phyloP scores from a whole-genome alignment of 306 rosid species.

The Sechiopsis laciniata region DNA sequence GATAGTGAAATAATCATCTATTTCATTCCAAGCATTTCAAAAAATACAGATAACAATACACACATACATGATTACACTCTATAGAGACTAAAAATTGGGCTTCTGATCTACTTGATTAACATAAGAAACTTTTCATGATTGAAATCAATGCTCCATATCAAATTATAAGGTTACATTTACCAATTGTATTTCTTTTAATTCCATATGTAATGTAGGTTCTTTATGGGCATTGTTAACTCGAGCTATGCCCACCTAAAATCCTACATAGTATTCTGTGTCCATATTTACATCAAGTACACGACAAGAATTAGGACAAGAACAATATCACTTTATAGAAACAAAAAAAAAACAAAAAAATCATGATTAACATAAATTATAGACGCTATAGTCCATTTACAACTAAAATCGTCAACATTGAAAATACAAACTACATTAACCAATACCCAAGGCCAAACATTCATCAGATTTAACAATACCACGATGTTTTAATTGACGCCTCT shows the following conservation, averaged over 20 bases:
- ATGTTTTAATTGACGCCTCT: not conserved
- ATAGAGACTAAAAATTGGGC: not conserved
- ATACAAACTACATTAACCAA: not conserved
- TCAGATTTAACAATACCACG: not conserved
- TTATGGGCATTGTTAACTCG: constrained; percentile 24
- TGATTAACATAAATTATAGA: not conserved
- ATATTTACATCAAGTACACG: constrained; percentile 41
- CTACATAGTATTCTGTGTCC: constrained; percentile 33
- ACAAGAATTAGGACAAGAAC: constrained; percentile 39
- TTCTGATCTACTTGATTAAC: not conserved
- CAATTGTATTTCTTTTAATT: not conserved
- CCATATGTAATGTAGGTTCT: constrained; percentile 30
- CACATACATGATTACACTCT: not conserved
- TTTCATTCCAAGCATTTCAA: not conserved
- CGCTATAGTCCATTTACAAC: not conserved
- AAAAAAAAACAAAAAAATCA: not conserved
- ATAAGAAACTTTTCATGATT: not conserved
- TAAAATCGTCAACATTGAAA: not conserved
- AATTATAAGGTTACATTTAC: not conserved
- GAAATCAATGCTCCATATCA: not conserved
- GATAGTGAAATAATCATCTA: not conserved
- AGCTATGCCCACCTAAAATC: constrained; percentile 30
- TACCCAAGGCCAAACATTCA: not conserved
- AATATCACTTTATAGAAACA: not conserved
- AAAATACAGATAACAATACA: not conserved